A percentile compares a stretch with the other conserved stretches of the same genome.
phyloP scores from a whole-genome alignment of 352 stramenopile genomes.

The Pythium periplocum region DNA sequence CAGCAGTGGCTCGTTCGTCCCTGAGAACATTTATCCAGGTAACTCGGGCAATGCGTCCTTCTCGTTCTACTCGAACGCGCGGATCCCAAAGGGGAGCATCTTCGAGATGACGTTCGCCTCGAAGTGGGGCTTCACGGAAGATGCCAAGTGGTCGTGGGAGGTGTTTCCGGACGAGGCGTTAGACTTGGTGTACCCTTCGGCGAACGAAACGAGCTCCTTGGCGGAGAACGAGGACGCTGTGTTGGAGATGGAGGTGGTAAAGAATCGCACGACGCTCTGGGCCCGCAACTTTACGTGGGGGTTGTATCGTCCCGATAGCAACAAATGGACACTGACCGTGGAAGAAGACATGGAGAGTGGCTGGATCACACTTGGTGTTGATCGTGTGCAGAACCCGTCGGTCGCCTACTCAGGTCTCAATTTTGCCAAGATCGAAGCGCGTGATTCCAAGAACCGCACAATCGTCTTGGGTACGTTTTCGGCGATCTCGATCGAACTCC shows the following conservation, averaged over 20 bases:
- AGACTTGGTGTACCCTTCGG: not conserved
- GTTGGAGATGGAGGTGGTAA: not conserved
- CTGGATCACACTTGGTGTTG: conserved; percentile 62
- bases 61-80: conserved; percentile 68
- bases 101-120: conserved; percentile 53
- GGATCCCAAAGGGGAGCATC: conserved; percentile 38
- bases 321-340: conserved; percentile 52
- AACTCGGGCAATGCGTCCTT: conserved; percentile 75
- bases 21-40: conserved; percentile 81
- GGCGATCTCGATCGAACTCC: conserved; percentile 67
- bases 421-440: conserved; percentile 48
- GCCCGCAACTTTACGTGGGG: not conserved
- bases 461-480: conserved; percentile 61
- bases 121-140: conserved; percentile 55
- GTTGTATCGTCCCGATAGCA: conserved; percentile 12
- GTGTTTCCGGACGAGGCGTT: conserved; percentile 9
- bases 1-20: conserved; percentile 70
- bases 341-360: conserved; percentile 53
- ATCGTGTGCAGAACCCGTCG: conserved; percentile 70
- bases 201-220: not conserved
- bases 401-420: conserved; percentile 67
- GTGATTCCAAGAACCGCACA: conserved; percentile 39
- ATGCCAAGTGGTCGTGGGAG: conserved; percentile 53
- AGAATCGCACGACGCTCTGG: not conserved
- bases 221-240: not conserved